Conservation (phyloP, 169 alveolate species). For the Plasmodium ovale region DNA sequence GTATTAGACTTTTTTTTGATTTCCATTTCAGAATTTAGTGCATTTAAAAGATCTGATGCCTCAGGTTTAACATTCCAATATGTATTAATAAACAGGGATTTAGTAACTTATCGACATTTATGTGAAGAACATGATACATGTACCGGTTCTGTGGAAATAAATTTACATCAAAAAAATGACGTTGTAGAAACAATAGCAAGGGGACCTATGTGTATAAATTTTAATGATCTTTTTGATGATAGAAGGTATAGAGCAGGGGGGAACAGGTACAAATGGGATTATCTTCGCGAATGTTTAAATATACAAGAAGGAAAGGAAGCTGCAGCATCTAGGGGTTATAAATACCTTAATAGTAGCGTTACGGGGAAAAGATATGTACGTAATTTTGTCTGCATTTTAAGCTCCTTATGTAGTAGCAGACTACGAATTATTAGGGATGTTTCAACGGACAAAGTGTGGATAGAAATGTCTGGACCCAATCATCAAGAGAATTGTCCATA, state of each 20-base stretch:
- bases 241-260: neutral
- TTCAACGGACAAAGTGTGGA: slow-evolving; percentile 18
- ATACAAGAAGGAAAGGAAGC: slow-evolving; percentile 24
- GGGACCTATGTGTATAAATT: slow-evolving; percentile 19
- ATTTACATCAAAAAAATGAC: neutral
- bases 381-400: slow-evolving; percentile 34
- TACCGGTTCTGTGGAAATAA: neutral
- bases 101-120: neutral
- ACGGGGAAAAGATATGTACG: slow-evolving; percentile 48
- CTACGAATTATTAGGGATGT: slow-evolving; percentile 4
- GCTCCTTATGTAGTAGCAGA: slow-evolving; percentile 28
- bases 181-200: slow-evolving; percentile 7
- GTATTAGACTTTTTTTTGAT: slow-evolving; percentile 3
- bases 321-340: slow-evolving; percentile 45
- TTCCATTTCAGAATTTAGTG: slow-evolving; percentile 5
- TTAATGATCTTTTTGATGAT: slow-evolving; percentile 9
- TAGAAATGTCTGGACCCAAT: slow-evolving; percentile 21
- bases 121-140: slow-evolving; percentile 22
- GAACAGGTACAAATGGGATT: slow-evolving; percentile 21
- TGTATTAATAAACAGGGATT: neutral
- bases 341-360: slow-evolving; percentile 32
- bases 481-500: slow-evolving; percentile 27
- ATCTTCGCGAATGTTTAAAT: slow-evolving; percentile 6
- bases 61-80: neutral
- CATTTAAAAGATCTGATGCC: neutral